Conservation (phyloP, 2,329 filamentous ascomycete genomes). For the Cytospora piceae region DNA sequence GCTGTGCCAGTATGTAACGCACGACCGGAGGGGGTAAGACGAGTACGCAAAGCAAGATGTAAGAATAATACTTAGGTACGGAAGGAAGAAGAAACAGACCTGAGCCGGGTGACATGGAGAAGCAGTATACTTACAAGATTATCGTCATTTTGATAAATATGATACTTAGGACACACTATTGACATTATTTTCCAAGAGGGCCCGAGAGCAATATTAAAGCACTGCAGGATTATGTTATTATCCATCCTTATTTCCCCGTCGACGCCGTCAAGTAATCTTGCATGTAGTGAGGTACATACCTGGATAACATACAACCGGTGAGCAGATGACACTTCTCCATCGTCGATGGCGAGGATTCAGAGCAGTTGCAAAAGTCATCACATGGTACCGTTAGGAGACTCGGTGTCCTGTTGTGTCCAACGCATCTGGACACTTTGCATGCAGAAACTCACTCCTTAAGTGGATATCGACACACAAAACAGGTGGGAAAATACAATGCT, state of each 20-base stretch:
- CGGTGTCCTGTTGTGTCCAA: not conserved
- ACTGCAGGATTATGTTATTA: too few species aligned
- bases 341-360: not conserved
- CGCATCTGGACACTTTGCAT: not conserved
- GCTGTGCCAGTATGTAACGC: not conserved
- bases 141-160: too few species aligned
- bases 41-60: not conserved
- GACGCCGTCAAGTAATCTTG: too few species aligned
- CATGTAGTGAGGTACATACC: too few species aligned
- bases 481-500: not conserved
- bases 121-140: too few species aligned
- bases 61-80: not conserved
- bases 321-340: not conserved
- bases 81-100: too few species aligned
- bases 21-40: not conserved
- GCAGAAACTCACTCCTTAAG: not conserved
- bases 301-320: too few species aligned
- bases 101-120: too few species aligned
- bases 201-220: too few species aligned
- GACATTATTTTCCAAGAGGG: too few species aligned
- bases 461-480: not conserved
- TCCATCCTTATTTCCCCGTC: too few species aligned
- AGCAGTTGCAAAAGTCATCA: not conserved
- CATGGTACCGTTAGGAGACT: not conserved
- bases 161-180: too few species aligned